Evolutionary conservation across 768 basidiomycete species (phyloP).

Genomic region (Lanmaoa pseudosensibilis): DNA sequence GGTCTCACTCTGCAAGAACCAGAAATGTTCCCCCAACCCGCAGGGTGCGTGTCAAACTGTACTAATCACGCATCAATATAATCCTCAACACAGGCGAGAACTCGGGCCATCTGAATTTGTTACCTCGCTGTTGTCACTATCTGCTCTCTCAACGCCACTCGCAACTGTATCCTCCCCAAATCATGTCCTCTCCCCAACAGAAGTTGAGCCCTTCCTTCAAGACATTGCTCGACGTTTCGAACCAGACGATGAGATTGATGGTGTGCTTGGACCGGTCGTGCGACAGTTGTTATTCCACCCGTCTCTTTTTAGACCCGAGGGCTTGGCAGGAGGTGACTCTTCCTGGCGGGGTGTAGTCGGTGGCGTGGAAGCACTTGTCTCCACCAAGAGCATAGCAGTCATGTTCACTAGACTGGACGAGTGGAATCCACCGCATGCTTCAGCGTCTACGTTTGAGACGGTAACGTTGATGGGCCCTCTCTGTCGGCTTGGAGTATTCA

Average conservation of each 20-base stretch:
- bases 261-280: slow-evolving; percentile 75
- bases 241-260: slow-evolving; percentile 73
- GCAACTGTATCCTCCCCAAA: slow-evolving; percentile 46
- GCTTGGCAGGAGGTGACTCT: slow-evolving; percentile 68
- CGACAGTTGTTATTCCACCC: slow-evolving; percentile 60
- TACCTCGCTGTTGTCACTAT: slow-evolving; percentile 74
- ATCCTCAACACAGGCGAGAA: slow-evolving; percentile 48
- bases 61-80: background rate
- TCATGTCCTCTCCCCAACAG: slow-evolving; percentile 57
- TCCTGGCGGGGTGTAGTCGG: slow-evolving; percentile 85
- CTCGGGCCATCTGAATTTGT: slow-evolving; percentile 81
- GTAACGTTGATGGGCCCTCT: slow-evolving; percentile 80
- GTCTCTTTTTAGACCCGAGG: slow-evolving; percentile 63
- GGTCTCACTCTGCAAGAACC: slow-evolving; percentile 90
- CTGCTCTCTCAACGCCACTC: slow-evolving; percentile 67
- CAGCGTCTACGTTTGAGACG: slow-evolving; percentile 61
- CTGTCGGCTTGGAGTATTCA: slow-evolving; percentile 80
- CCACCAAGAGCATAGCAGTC: slow-evolving; percentile 78
- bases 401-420: slow-evolving; percentile 75
- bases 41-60: slow-evolving; percentile 48
- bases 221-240: slow-evolving; percentile 84
- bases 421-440: slow-evolving; percentile 67
- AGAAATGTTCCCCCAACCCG: slow-evolving; percentile 91
- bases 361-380: slow-evolving; percentile 77
- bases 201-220: slow-evolving; percentile 78